These are phyloP conservation scores for Pholiota molesta DNA, from an alignment of 768 basidiomycete species.

Conservation along the genomic window DNA sequence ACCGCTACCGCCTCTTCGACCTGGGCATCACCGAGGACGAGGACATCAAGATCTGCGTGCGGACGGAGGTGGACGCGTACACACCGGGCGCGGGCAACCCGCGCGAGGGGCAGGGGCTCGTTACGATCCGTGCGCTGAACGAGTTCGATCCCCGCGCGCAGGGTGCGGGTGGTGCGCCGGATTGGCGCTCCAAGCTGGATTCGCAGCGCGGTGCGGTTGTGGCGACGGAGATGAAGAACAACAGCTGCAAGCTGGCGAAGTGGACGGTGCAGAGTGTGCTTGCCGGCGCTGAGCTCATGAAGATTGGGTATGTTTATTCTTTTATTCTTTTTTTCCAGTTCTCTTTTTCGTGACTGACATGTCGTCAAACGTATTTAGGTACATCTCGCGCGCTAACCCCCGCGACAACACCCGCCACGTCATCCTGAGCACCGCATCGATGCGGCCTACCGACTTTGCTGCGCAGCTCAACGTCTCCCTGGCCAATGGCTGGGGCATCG, in stretches of 20 bases:
- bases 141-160: constrained; percentile 93
- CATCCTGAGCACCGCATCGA: constrained; percentile 91
- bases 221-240: constrained; percentile 99
- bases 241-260: constrained; percentile 95
- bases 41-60: constrained; percentile 86
- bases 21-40: constrained; percentile 90
- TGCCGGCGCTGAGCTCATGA: constrained; percentile 95
- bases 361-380: constrained; percentile 52
- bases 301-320: constrained; percentile 74
- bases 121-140: constrained; percentile 94
- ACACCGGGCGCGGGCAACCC: constrained; percentile 62
- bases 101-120: constrained; percentile 71
- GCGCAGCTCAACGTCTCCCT: constrained; percentile 93
- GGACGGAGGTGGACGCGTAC: constrained; percentile 96
- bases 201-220: constrained; percentile 97
- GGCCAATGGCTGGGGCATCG: constrained; percentile 98
- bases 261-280: constrained; percentile 97
- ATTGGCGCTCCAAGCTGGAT: constrained; percentile 98
- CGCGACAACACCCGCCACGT: constrained; percentile 96
- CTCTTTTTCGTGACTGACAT: constrained; percentile 13
- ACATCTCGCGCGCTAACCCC: constrained; percentile 92
- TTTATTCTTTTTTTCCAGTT: neutral
- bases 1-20: constrained; percentile 95
- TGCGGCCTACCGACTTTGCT: constrained; percentile 95
- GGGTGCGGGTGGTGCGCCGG: constrained; percentile 94